Percentiles rank a stretch among this genome's conserved stretches.
Evolutionary conservation across 257 asterid genomes (phyloP).

Genomic region (Lithospermum erythrorhizon): DNA sequence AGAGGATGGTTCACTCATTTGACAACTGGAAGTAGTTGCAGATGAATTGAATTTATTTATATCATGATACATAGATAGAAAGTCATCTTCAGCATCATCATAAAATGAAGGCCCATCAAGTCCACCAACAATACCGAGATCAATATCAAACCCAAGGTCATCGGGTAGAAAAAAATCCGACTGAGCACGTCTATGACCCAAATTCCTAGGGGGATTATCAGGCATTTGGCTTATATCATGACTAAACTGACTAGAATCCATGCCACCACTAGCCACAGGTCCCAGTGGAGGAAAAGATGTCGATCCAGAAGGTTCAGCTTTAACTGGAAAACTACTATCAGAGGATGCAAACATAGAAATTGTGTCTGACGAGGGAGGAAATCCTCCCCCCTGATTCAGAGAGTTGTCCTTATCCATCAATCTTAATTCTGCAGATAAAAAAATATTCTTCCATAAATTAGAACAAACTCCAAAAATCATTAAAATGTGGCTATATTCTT

Average conservation of each 20-base stretch:
- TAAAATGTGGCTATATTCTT: too few species aligned
- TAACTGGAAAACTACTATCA: slow-evolving; percentile 30
- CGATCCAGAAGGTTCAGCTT: slow-evolving; percentile 41
- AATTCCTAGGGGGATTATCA: slow-evolving; percentile 70
- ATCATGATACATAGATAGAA: slow-evolving; percentile 68
- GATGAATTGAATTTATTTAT: slow-evolving; percentile 78
- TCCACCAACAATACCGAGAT: slow-evolving; percentile 90
- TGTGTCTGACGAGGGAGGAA: slow-evolving; percentile 59
- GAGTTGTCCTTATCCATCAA: slow-evolving; percentile 76
- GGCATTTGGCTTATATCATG: slow-evolving; percentile 87
- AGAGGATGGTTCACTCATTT: slow-evolving; percentile 59
- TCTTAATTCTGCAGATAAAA: background rate
- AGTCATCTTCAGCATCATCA: slow-evolving; percentile 79
- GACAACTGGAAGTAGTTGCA: slow-evolving; percentile 56
- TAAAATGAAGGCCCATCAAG: slow-evolving; percentile 82
- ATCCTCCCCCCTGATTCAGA: slow-evolving; percentile 30
- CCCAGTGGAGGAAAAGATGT: slow-evolving; percentile 45
- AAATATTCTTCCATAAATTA: background rate
- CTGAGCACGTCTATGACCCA: slow-evolving; percentile 88
- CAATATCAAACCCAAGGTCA: slow-evolving; percentile 85
- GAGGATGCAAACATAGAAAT: slow-evolving; percentile 48
- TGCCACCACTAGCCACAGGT: slow-evolving; percentile 34
- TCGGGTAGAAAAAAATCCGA: slow-evolving; percentile 94
- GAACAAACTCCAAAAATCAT: background rate
- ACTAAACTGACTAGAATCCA: slow-evolving; percentile 53